Percentiles rank a stretch among this genome's conserved stretches.
Conservation (phyloP, 441 rosid genomes). For the Francoa sonchifolia region DNA sequence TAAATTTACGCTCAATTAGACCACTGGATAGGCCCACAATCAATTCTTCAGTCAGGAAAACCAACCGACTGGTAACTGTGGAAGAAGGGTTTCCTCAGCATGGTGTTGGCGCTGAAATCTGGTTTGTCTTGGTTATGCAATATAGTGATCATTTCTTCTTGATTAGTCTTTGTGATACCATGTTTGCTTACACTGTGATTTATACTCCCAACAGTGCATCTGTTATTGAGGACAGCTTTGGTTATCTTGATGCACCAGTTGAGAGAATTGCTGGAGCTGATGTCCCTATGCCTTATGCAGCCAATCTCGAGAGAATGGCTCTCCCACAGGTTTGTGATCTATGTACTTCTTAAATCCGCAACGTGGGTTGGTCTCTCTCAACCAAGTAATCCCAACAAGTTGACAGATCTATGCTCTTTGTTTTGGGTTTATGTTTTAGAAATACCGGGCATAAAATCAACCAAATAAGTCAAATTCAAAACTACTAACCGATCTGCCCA, state of each 20-base stretch:
- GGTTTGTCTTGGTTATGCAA: no score
- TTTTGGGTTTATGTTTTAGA: background rate
- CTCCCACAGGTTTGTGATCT: slow-evolving; percentile 56
- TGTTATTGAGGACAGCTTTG: slow-evolving; percentile 81
- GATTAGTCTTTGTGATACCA: no score
- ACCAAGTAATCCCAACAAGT: no score
- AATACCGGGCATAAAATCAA: no score
- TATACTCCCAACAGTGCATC: slow-evolving; percentile 59
- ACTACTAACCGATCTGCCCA: no score
- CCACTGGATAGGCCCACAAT: slow-evolving; percentile 86
- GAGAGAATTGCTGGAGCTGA: slow-evolving; percentile 89
- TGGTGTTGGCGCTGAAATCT: slow-evolving; percentile 93
- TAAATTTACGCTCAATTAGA: slow-evolving; percentile 82
- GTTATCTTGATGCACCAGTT: slow-evolving; percentile 72
- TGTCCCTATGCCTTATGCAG: slow-evolving; percentile 90
- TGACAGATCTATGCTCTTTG: no score
- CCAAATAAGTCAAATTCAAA: no score
- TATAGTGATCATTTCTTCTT: no score
- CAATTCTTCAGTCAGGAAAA: slow-evolving; percentile 84
- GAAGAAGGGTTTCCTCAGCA: slow-evolving; percentile 98
- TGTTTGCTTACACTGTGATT: no score
- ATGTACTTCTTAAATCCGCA: no score
- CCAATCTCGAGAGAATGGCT: slow-evolving; percentile 84
- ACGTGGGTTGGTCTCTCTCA: no score
- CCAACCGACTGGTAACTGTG: slow-evolving; percentile 84